These are phyloP conservation scores for Mycena epipterygia DNA, from an alignment of 768 basidiomycete genomes.

Conservation along the genomic window DNA sequence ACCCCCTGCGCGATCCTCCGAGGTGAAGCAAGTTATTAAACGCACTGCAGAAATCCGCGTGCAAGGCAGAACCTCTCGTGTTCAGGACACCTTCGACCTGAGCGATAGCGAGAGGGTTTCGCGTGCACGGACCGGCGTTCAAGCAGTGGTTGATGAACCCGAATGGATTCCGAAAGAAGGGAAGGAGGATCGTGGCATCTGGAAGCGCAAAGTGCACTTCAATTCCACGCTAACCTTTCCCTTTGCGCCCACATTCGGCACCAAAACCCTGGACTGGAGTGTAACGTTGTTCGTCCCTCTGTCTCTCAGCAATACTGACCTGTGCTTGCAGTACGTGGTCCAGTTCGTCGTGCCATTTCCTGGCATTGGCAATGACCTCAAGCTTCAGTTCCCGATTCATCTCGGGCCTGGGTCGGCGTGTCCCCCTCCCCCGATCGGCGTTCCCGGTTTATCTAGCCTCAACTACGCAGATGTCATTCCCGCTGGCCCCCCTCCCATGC, in stretches of 20 bases:
- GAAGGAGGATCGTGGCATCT: no score
- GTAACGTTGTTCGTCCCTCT: constrained; percentile 2
- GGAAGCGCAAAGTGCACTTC: no score
- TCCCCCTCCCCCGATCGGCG: constrained; percentile 14
- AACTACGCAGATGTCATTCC: constrained; percentile 19
- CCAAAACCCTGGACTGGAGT: constrained; percentile 25
- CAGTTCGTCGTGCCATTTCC: constrained; percentile 24
- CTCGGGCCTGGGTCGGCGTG: constrained; percentile 24
- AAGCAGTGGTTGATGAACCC: constrained; percentile 17
- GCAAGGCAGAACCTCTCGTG: not conserved
- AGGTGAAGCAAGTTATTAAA: constrained; percentile 9
- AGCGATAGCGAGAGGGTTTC: no score
- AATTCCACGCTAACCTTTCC: no score
- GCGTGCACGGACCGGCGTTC: constrained; percentile 4
- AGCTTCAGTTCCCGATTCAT: no score
- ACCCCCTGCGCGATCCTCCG: constrained; percentile 23
- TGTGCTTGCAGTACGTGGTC: constrained; percentile 14
- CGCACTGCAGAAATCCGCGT: constrained; percentile 21
- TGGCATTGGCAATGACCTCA: constrained; percentile 30
- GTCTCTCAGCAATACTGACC: not conserved
- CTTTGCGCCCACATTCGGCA: no score
- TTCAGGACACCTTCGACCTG: constrained; percentile 19
- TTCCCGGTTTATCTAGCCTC: constrained; percentile 1
- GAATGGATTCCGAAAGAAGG: constrained; percentile 20
- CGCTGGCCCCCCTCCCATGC: constrained; percentile 28